These are phyloP conservation scores for Neophaeococcomyces aloes DNA, from an alignment of 2,329 filamentous ascomycete species.

Conservation along the genomic window DNA sequence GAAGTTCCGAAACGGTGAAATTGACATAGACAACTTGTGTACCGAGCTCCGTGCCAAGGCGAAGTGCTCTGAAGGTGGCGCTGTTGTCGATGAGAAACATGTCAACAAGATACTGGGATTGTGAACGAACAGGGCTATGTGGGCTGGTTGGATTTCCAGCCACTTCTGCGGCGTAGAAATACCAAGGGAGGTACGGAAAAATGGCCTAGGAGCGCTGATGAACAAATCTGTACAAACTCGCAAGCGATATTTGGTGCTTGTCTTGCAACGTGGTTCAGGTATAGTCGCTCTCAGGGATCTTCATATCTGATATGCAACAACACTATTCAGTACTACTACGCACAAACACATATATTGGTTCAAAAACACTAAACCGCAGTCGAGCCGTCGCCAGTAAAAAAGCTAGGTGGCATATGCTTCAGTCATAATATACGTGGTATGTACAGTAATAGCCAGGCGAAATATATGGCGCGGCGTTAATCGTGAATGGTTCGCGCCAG, in stretches of 20 bases:
- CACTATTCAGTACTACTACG: background rate
- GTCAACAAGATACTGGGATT: slow-evolving; percentile 65
- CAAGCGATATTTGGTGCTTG: background rate
- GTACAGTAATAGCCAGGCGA: too few species aligned
- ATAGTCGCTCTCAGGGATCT: background rate
- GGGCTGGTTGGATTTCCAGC: background rate
- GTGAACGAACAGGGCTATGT: slow-evolving; percentile 8
- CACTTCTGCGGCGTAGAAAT: background rate
- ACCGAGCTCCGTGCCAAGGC: slow-evolving; percentile 90
- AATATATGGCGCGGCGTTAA: too few species aligned
- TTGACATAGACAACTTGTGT: slow-evolving; percentile 88
- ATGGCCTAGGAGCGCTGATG: background rate
- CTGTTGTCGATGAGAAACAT: slow-evolving; percentile 79
- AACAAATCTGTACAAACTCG: background rate
- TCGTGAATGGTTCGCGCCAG: too few species aligned
- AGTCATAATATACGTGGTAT: too few species aligned
- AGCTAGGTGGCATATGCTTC: too few species aligned
- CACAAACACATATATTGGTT: too few species aligned
- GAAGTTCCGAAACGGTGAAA: slow-evolving; percentile 78
- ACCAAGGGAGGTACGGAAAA: background rate
- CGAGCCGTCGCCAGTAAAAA: too few species aligned
- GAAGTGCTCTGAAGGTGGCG: slow-evolving; percentile 78
- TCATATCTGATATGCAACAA: background rate
- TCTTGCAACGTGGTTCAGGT: too few species aligned
- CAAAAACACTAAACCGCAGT: too few species aligned